Base-by-base conservation (phyloP, 139 green algal genomes). In the Gonium pectorale region DNA sequence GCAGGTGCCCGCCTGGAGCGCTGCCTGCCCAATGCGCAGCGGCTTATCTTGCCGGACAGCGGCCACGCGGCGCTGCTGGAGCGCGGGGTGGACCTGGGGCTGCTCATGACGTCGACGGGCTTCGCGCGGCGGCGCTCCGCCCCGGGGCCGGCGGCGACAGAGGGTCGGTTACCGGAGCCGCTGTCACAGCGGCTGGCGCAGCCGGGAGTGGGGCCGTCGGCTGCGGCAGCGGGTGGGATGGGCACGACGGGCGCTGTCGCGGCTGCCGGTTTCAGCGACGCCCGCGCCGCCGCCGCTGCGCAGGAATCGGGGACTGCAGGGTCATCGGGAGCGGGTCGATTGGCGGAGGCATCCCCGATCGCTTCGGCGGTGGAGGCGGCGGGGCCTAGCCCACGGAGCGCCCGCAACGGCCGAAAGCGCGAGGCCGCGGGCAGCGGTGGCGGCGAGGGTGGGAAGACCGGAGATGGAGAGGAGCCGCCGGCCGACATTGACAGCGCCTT, bases 31-130 rank as follows among this genome's bases (percentile, higher is more conserved):
- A 43, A 74, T 67, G 82, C 89, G 3, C 67, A 59, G 22, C 80
- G 91, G 5, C 49, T 90, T 13, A 88, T 95, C 3, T 85, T 96
- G 74, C 89, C 93, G 17, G 86, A 95, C 85, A 90, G 75, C 56
- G 92, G 93, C 26, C 93, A 96, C 80, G 91, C 92, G 2, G 90
- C 93, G 0, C 77, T 96, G 17, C 86, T 96, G 29, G 93, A 96
- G 90, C 49, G 64, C 0, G 83, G 71, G 15, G 17, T 93, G 19
- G 54, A 89, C 75, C 63, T 94, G 11, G 67, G 75, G 1, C 54
- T 77, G 15, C 15, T 91, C 17, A 81, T 93, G 82, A 7, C n/a
- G 26, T 51, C 44, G 40, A 62, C 49, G n/a, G 81, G 78, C 35
- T 75, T 85, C 56, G 31, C 35, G 29, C 21, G 44, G 4, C 37